A percentile compares a stretch with the other conserved stretches of the same genome.
phyloP scores from a whole-genome alignment of 257 asterid genomes.

The Solanum boliviense region DNA sequence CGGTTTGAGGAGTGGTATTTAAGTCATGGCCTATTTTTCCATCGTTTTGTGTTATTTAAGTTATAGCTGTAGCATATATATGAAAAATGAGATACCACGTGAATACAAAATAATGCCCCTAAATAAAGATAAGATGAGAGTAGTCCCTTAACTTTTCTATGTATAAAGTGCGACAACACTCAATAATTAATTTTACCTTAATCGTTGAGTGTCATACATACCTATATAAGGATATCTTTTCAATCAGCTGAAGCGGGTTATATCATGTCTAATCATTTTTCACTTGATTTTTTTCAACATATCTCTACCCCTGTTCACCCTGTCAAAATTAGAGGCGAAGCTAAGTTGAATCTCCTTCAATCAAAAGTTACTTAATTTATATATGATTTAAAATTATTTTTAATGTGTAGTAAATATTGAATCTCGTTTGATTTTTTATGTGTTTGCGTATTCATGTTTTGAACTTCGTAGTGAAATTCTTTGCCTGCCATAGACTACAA shows the following conservation, averaged over 20 bases:
- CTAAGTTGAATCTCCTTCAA: background rate
- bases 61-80: background rate
- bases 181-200: background rate
- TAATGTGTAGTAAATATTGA: no score
- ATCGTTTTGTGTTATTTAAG: background rate
- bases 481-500: background rate
- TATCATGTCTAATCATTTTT: background rate
- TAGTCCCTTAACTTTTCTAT: background rate
- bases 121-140: background rate
- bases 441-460: background rate
- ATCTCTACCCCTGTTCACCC: background rate
- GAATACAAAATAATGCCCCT: background rate
- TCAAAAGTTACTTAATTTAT: background rate
- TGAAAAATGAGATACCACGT: background rate
- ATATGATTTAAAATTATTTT: background rate
- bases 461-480: background rate
- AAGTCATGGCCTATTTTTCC: background rate
- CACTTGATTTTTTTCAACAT: rapidly evolving
- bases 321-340: background rate
- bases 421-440: background rate
- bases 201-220: rapidly evolving
- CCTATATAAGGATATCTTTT: background rate
- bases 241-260: background rate
- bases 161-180: background rate
- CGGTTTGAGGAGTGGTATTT: background rate